These are phyloP conservation scores for Eleusine coracana DNA, from an alignment of 176 grass and related monocot genomes.

Conservation along the genomic window DNA sequence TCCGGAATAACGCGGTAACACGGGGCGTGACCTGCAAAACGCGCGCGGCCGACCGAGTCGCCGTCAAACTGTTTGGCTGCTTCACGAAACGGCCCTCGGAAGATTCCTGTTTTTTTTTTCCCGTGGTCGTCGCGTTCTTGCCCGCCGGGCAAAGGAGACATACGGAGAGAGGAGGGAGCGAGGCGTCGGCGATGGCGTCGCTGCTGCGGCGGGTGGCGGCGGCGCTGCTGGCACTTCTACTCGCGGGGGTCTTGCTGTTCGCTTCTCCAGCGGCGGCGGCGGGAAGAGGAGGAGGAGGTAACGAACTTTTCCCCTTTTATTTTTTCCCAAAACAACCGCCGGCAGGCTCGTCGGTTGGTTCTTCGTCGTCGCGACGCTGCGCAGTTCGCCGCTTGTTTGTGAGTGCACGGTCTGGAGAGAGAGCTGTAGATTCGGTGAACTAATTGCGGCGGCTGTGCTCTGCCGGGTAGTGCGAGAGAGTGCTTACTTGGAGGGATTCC, in stretches of 20 bases:
- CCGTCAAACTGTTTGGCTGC: background rate
- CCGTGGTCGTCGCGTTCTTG: background rate
- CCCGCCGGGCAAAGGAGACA: background rate
- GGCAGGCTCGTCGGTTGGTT: background rate
- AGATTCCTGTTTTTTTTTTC: background rate
- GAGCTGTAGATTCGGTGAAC: too few species aligned
- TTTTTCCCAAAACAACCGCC: background rate
- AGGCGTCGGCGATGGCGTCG: background rate
- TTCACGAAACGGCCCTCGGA: background rate
- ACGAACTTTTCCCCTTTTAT: background rate
- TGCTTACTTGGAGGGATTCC: background rate
- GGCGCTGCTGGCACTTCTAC: background rate
- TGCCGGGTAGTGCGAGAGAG: background rate
- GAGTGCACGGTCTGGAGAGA: background rate
- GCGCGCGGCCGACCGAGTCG: background rate
- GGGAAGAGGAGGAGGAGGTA: conserved; percentile 15
- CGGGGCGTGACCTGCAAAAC: background rate
- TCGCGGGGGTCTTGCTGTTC: background rate
- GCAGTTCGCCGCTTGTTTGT: background rate
- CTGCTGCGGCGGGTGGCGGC: background rate
- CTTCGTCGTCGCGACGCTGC: background rate
- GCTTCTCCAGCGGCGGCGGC: background rate
- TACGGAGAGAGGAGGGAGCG: background rate
- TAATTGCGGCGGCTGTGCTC: background rate
- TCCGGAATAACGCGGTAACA: background rate